These are phyloP conservation scores for Emergomyces pasteurianus DNA, from an alignment of 2,329 filamentous ascomycete genomes.

Conservation along the genomic window DNA sequence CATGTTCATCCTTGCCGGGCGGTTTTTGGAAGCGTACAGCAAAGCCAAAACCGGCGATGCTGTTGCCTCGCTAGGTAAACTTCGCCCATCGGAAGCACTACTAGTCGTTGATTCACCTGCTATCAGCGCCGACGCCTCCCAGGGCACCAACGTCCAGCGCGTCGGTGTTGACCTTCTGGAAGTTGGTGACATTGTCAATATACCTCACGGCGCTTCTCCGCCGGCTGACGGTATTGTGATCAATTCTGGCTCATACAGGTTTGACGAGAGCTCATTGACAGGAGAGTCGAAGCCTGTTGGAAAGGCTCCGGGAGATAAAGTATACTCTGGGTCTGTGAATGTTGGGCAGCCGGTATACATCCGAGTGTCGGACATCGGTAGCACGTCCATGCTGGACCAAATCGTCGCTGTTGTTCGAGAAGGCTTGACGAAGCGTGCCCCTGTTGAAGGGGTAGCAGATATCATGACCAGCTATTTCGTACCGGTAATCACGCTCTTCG, in stretches of 20 bases:
- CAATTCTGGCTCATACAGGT: constrained; percentile 47
- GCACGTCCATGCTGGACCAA: constrained; percentile 39
- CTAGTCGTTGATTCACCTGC: constrained; percentile 38
- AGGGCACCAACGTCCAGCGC: constrained; percentile 23
- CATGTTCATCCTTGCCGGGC: constrained; percentile 63
- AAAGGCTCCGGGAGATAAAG: constrained; percentile 31
- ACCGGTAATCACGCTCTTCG: constrained; percentile 37
- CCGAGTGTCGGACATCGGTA: constrained; percentile 32
- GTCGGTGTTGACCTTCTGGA: constrained; percentile 60
- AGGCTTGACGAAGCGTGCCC: constrained; percentile 38
- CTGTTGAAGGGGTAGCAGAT: constrained; percentile 37
- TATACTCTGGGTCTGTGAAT: constrained; percentile 38
- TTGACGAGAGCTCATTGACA: constrained; percentile 86
- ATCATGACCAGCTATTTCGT: constrained; percentile 39
- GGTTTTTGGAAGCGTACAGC: constrained; percentile 63
- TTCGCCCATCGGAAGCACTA: constrained; percentile 65
- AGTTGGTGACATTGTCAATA: constrained; percentile 58
- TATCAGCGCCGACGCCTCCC: constrained; percentile 1
- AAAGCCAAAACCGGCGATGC: constrained; percentile 84
- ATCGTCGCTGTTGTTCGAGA: constrained; percentile 39
- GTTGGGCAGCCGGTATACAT: constrained; percentile 35
- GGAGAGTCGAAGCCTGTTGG: constrained; percentile 37
- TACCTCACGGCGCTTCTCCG: constrained; percentile 70
- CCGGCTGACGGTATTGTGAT: constrained; percentile 64
- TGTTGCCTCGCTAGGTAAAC: constrained; percentile 63